Percentiles rank a stretch among this genome's conserved stretches.
phyloP scores from a whole-genome alignment of 2,329 filamentous ascomycete species.

The Epichloe hybrida region DNA sequence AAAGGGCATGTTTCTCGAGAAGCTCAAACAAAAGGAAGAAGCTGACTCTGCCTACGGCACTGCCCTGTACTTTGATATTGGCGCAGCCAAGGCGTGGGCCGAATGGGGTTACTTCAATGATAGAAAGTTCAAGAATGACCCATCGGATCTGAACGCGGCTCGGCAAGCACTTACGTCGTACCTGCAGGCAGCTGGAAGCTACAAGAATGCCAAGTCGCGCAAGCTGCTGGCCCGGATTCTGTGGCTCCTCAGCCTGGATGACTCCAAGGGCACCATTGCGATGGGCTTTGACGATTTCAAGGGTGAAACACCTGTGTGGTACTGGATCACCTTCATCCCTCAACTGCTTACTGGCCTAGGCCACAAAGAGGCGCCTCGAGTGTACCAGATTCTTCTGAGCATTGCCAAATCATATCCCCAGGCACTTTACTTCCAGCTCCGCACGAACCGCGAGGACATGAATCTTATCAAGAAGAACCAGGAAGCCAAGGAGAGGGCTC shows the following conservation, averaged over 20 bases:
- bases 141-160: constrained; percentile 66
- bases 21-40: constrained; percentile 78
- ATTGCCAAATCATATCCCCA: constrained; percentile 95
- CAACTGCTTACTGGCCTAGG: constrained; percentile 86
- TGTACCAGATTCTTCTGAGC: constrained; percentile 75
- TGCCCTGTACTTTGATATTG: constrained; percentile 89
- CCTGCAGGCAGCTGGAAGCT: constrained; percentile 86
- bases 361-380: constrained; percentile 79
- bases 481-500: constrained; percentile 55
- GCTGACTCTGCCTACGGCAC: constrained; percentile 91
- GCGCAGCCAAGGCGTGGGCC: constrained; percentile 92
- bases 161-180: constrained; percentile 93
- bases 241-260: constrained; percentile 90
- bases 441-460: constrained; percentile 92
- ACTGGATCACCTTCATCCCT: constrained; percentile 98
- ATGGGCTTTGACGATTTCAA: constrained; percentile 91
- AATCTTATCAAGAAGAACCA: constrained; percentile 80
- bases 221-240: constrained; percentile 88
- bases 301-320: constrained; percentile 95
- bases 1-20: constrained; percentile 98
- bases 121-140: constrained; percentile 85
- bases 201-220: constrained; percentile 92
- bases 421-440: constrained; percentile 85
- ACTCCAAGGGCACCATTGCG: constrained; percentile 69
- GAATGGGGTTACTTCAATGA: constrained; percentile 99